Percentiles rank a stretch among this genome's conserved stretches.
Conservation (phyloP, 1,284 basidiomycete species). For the Austroboletus novae-zelandiae region DNA sequence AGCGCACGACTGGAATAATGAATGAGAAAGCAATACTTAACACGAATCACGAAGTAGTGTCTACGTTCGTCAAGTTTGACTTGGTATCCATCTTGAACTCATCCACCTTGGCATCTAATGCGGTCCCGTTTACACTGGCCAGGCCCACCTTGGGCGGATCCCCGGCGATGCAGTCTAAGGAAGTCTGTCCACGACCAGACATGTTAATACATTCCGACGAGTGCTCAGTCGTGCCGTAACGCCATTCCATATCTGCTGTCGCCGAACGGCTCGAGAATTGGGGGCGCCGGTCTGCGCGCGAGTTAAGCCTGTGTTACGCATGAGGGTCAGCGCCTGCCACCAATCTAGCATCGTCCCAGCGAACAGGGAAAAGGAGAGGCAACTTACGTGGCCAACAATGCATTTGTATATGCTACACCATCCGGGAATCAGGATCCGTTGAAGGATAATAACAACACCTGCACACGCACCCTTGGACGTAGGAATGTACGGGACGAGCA, state of each 20-base stretch:
- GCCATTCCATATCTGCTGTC: neutral
- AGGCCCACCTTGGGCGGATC: neutral
- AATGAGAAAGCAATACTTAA: too few relatives aligned
- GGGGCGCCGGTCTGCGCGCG: neutral
- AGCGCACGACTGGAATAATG: too few relatives aligned
- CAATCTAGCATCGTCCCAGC: neutral
- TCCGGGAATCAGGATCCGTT: neutral
- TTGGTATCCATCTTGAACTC: too few relatives aligned
- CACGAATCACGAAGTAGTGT: too few relatives aligned
- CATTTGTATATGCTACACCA: neutral
- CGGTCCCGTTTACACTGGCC: too few relatives aligned
- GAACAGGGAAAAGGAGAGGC: neutral
- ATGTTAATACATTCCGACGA: neutral
- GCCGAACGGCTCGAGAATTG: neutral
- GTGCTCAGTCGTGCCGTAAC: neutral
- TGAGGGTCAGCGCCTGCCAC: neutral
- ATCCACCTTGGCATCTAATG: too few relatives aligned
- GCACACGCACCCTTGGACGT: neutral
- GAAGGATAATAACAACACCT: neutral
- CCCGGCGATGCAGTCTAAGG: neutral
- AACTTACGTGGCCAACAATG: neutral
- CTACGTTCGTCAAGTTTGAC: too few relatives aligned
- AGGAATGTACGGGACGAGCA: slow-evolving; percentile 1
- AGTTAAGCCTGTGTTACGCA: neutral
- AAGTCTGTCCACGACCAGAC: neutral